Base-by-base conservation (phyloP, 257 asterid genomes). In the Ilex asprella region DNA sequence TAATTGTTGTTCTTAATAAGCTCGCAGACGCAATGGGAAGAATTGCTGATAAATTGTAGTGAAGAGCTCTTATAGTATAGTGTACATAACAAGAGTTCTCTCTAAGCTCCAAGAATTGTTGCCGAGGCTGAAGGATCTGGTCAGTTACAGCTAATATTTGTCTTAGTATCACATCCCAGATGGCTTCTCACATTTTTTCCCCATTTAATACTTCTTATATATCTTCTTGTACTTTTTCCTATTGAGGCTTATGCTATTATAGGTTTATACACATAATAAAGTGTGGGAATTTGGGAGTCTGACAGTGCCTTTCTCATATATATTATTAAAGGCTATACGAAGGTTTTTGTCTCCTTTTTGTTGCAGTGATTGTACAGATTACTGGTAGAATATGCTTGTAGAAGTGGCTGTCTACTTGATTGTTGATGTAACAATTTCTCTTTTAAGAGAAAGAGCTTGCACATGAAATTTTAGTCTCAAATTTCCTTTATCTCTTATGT, bases 31-130 rank as follows among this genome's bases (percentile, higher is more conserved):
- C 95, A 2, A 54, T 92, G 81, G 95, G 87, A 62, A 81, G 81
- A 80, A 86, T 92, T 71, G 97, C 96, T 0, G 95, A 92, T 72
- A 92, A 85, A 70, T 69, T 91, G 70, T 91, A 88, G 89, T 50
- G n/a, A 52, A 58, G 46, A 61, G 14, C 47, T 58, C 57, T 60
- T 51, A 3, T 32, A 47, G 41, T 53, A 60, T 44, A n/a, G 30
- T 73, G 75, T 70, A 78, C 58, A 82, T 69, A 75, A 16, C 64
- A 52, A 54, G 21, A 65, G 31, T 65, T 71, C 72, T 59, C 52
- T 41, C 41, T 43, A 61, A 50, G 31, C 50, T 67, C n/a, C 58
- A n/a, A 52, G 46, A 58, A 43, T 61, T 12, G 50, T 66, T 55
- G 27, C 54, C 64, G 39, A 56, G 32, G 71, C 60, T 55, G 55